These are phyloP conservation scores for Colletotrichum sojae DNA, from an alignment of 2,329 filamentous ascomycete species.

Conservation along the genomic window DNA sequence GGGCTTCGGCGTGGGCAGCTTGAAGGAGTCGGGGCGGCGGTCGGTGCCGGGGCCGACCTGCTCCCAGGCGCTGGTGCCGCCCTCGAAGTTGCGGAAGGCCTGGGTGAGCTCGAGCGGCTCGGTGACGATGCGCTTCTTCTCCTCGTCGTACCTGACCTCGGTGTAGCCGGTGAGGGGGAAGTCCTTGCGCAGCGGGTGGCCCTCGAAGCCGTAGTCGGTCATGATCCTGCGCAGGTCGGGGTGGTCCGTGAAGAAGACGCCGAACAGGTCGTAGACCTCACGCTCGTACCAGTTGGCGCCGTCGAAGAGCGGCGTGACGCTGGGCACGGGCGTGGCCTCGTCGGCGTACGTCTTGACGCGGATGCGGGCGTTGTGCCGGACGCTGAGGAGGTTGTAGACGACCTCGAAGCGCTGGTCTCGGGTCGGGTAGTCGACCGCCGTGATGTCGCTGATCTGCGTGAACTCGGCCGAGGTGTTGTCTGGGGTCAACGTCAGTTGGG, in stretches of 20 bases:
- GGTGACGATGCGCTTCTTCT: conserved; percentile 99
- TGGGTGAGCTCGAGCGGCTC: conserved; percentile 98
- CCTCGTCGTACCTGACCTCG: conserved; percentile 97
- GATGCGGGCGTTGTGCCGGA: conserved; percentile 96
- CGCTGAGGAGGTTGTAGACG: conserved; percentile 96
- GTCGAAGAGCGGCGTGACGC: conserved; percentile 87
- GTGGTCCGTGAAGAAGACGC: conserved; percentile 96
- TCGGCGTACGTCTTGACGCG: conserved; percentile 99
- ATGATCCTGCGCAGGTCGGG: conserved; percentile 97
- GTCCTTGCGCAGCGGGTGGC: conserved; percentile 96
- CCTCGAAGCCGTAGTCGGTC: conserved; percentile 99
- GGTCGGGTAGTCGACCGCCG: conserved; percentile 95
- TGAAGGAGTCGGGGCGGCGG: conserved; percentile 88
- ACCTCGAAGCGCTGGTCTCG: conserved; percentile 97
- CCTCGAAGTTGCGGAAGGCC: conserved; percentile 98
- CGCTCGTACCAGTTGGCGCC: conserved; percentile 99
- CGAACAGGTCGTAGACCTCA: conserved; percentile 97
- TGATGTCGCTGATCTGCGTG: conserved; percentile 93
- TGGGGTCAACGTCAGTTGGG: conserved; percentile 46
- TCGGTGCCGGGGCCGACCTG: conserved; percentile 78
- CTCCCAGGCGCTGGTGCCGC: conserved; percentile 81
- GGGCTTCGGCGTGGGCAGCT: conserved; percentile 94
- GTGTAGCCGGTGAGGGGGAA: conserved; percentile 99
- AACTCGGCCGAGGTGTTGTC: conserved; percentile 98
- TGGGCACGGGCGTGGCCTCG: conserved; percentile 93